A percentile compares a stretch with the other conserved stretches of the same genome.
These are phyloP conservation scores for Hypoxylon sp. DNA, from an alignment of 2,329 filamentous ascomycete species.

Conservation along the genomic window DNA sequence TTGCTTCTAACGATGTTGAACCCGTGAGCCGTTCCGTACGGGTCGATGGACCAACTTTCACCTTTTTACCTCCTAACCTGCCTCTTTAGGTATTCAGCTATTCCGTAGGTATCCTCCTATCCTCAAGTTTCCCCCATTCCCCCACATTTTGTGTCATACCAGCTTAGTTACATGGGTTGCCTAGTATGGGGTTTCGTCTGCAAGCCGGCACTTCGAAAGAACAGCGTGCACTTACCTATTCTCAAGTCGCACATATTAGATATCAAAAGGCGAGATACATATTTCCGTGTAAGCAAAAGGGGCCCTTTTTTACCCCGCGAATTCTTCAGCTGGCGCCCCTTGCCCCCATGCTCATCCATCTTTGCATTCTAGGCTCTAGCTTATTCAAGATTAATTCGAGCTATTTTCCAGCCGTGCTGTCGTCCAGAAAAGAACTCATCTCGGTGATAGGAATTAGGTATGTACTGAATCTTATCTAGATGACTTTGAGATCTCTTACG, in stretches of 20 bases:
- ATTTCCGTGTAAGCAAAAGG: constrained; percentile 4
- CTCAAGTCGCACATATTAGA: background rate
- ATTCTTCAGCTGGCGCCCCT: constrained; percentile 17
- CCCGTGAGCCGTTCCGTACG: background rate
- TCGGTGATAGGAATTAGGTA: constrained; percentile 4
- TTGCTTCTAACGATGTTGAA: background rate
- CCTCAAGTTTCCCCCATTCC: background rate
- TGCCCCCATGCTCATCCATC: background rate
- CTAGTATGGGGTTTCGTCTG: background rate
- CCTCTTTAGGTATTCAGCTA: background rate
- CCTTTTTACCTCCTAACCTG: constrained; percentile 6
- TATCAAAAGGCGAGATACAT: background rate
- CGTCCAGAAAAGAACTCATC: constrained; percentile 8
- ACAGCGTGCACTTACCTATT: background rate
- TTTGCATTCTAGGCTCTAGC: background rate
- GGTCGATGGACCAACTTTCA: constrained; percentile 7
- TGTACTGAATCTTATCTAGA: constrained; percentile 20
- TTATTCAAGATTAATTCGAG: constrained; percentile 14
- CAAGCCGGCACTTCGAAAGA: constrained; percentile 20
- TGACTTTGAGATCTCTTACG: background rate
- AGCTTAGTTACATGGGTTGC: background rate
- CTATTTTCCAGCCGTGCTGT: constrained; percentile 22
- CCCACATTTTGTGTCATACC: constrained; percentile 27
- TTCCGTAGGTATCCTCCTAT: no score
- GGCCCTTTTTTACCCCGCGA: constrained; percentile 18